Conservation (phyloP, 257 asterid species). For the Lavandula angustifolia region DNA sequence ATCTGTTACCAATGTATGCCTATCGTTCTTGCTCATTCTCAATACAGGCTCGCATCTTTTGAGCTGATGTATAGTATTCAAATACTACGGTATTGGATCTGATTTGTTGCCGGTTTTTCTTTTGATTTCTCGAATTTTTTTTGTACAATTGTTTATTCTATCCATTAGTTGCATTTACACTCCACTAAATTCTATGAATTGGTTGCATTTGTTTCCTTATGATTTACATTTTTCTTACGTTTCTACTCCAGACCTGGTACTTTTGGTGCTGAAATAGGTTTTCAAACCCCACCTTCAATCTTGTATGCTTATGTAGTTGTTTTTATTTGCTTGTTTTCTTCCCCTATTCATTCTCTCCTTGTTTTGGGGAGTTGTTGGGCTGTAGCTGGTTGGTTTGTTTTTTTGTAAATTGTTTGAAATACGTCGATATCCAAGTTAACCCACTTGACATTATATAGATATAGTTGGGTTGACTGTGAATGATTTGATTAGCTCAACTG, state of each 20-base stretch:
- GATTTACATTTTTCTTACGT: neutral
- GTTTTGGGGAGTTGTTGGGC: conserved; percentile 24
- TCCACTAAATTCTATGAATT: conserved; percentile 1
- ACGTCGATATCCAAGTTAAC: conserved; percentile 6
- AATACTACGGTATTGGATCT: conserved; percentile 13
- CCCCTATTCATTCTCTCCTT: neutral
- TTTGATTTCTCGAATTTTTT: neutral
- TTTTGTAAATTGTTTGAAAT: conserved; percentile 9
- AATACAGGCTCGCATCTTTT: neutral
- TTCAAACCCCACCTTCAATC: neutral
- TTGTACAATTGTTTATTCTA: neutral
- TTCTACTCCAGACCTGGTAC: neutral
- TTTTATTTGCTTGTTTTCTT: neutral
- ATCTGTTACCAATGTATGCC: conserved; percentile 10
- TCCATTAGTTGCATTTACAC: neutral
- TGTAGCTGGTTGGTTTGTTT: conserved; percentile 22
- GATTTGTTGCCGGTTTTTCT: neutral
- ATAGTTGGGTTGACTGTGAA: conserved; percentile 4
- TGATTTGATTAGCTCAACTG: conserved; percentile 14
- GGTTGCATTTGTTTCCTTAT: conserved; percentile 1
- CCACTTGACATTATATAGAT: conserved; percentile 14
- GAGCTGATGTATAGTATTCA: conserved; percentile 14
- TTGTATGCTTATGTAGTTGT: conserved; percentile 1
- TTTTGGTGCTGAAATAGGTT: conserved; percentile 3
- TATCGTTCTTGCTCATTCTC: neutral